phyloP scores from a whole-genome alignment of 164 flowering plant genomes.

The Macadamia integrifolia region DNA sequence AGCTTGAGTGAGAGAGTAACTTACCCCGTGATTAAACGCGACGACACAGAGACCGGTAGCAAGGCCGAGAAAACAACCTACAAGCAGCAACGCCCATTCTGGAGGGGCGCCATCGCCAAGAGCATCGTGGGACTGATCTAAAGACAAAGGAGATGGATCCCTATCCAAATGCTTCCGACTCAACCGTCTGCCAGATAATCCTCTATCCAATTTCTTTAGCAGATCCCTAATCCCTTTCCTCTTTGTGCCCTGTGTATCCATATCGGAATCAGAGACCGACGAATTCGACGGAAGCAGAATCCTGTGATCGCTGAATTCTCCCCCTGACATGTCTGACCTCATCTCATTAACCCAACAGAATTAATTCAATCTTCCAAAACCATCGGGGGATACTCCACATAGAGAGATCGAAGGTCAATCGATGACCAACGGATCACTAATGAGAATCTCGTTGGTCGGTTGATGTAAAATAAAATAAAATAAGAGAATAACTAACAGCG shows the following conservation, averaged over 20 bases:
- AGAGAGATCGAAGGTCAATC: no score
- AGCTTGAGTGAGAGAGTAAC: constrained; percentile 6
- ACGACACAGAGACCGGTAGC: constrained; percentile 94
- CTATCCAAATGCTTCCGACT: constrained; percentile 13
- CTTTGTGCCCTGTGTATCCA: constrained; percentile 28
- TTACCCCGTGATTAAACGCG: constrained; percentile 77
- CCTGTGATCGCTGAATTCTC: constrained; percentile 19
- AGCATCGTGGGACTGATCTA: constrained; percentile 23
- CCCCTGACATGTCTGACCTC: constrained; percentile 21
- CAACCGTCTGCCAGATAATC: constrained; percentile 23
- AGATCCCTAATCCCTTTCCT: constrained; percentile 29
- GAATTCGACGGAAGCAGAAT: constrained; percentile 28
- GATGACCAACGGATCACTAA: no score
- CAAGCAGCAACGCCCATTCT: constrained; percentile 89
- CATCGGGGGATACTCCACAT: no score
- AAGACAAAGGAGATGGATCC: constrained; percentile 8
- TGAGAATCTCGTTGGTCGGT: no score
- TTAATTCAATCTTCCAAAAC: no score
- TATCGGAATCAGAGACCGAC: constrained; percentile 28
- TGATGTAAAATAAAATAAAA: no score
- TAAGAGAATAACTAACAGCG: no score
- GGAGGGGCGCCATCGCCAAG: constrained; percentile 83
- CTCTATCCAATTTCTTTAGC: constrained; percentile 40
- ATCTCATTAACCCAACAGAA: no score
- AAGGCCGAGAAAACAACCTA: constrained; percentile 94